phyloP scores from a whole-genome alignment of 345 rosid species.

The Brassica juncea region DNA sequence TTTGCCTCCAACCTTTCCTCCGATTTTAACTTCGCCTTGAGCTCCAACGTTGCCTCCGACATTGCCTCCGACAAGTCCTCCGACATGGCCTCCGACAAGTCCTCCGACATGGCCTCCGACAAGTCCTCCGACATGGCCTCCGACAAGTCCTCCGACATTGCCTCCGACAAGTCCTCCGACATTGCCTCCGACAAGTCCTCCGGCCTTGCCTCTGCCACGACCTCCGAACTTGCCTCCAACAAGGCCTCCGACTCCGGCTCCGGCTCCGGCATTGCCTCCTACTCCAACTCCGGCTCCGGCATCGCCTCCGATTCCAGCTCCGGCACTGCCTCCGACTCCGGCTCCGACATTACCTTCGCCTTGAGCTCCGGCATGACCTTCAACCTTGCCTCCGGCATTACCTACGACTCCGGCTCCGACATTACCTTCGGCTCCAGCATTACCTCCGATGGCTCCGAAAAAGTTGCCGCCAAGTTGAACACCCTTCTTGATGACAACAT shows the following conservation, averaged over 20 bases:
- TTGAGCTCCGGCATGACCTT: background rate
- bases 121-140: background rate
- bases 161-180: background rate
- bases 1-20: no score
- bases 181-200: background rate
- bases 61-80: background rate
- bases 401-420: background rate
- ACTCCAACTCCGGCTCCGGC: background rate
- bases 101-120: background rate
- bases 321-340: background rate
- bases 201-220: background rate
- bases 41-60: background rate
- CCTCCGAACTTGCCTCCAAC: background rate
- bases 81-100: background rate
- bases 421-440: background rate
- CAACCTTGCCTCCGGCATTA: background rate
- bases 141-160: no score
- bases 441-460: background rate
- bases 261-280: background rate
- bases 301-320: background rate
- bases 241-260: background rate
- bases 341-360: background rate
- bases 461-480: background rate
- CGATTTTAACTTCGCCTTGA: no score
- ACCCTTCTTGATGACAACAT: background rate